Evolutionary conservation across 2,329 filamentous ascomycete species (phyloP).

Genomic region (Acarospora socialis): DNA sequence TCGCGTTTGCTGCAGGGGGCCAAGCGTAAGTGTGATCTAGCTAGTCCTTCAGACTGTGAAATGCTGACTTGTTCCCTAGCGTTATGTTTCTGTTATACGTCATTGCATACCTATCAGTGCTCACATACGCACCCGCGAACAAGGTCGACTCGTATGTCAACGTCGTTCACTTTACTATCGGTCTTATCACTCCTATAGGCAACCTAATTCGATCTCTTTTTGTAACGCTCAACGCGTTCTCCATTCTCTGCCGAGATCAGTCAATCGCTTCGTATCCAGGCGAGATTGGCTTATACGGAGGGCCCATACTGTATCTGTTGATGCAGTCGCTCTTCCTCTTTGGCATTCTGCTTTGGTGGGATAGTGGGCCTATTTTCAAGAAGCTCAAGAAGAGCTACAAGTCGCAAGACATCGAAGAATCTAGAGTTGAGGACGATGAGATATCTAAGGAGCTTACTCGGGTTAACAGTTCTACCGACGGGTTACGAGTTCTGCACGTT

Average conservation of each 20-base stretch:
- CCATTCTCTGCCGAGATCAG: constrained; percentile 53
- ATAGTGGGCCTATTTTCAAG: constrained; percentile 55
- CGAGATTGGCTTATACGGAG: constrained; percentile 60
- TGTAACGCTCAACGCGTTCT: constrained; percentile 70
- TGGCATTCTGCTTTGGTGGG: constrained; percentile 60
- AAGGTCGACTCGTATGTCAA: constrained; percentile 53
- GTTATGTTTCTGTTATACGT: constrained; percentile 57
- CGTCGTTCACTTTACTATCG: constrained; percentile 61
- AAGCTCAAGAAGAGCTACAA: constrained; percentile 32
- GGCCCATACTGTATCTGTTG: constrained; percentile 70
- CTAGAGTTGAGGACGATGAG: constrained; percentile 29
- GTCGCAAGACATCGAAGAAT: constrained; percentile 27
- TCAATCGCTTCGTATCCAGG: constrained; percentile 54
- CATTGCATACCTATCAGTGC: constrained; percentile 54
- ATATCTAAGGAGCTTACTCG: constrained; percentile 49
- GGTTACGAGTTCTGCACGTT: constrained; percentile 64
- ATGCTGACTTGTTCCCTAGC: constrained; percentile 18
- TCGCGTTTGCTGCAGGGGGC: constrained; percentile 64
- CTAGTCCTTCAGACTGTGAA: constrained; percentile 1
- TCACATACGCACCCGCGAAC: constrained; percentile 56
- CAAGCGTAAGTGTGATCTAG: constrained; percentile 40
- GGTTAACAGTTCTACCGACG: constrained; percentile 48
- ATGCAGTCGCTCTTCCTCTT: constrained; percentile 61
- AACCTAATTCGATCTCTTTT: constrained; percentile 63
- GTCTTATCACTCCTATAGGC: constrained; percentile 59